Percentiles rank a stretch among this genome's conserved stretches.
These are phyloP conservation scores for Hsuehochloa calcarea DNA, from an alignment of 176 grass and related monocot species.

Conservation along the genomic window DNA sequence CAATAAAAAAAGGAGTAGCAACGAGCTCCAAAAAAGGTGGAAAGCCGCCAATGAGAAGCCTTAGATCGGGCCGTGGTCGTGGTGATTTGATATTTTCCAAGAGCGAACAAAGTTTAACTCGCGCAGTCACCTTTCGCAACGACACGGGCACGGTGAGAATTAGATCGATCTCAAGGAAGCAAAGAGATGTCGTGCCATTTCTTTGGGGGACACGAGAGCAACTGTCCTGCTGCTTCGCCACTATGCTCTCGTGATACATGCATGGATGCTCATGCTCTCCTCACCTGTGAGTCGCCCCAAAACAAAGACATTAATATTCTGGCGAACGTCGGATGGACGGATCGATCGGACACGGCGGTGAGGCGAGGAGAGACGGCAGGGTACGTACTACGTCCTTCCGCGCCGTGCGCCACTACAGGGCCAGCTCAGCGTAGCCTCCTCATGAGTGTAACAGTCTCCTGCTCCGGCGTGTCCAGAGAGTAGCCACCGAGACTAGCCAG, in stretches of 20 bases:
- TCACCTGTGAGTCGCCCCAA: background rate
- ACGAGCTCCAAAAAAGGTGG: slow-evolving; percentile 26
- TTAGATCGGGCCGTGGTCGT: background rate
- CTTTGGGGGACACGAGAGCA: slow-evolving; percentile 28
- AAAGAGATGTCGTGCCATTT: slow-evolving; percentile 15
- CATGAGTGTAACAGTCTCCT: slow-evolving; percentile 11
- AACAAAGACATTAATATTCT: background rate
- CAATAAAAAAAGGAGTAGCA: background rate
- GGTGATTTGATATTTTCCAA: background rate
- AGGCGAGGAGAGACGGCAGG: background rate
- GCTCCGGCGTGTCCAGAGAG: background rate
- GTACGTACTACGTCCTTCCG: background rate
- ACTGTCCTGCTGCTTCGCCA: background rate
- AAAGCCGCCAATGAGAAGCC: slow-evolving; percentile 35
- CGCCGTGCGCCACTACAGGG: background rate
- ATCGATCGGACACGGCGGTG: background rate
- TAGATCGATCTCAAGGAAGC: background rate
- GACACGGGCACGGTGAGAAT: background rate
- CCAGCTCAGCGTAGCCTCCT: background rate
- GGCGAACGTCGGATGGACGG: background rate
- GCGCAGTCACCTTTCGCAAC: background rate
- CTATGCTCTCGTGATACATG: background rate
- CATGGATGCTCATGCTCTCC: background rate
- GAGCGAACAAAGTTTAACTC: background rate
- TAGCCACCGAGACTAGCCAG: slow-evolving; percentile 20